Evolutionary conservation across 1,284 basidiomycete genomes (phyloP).

Genomic region (Exobasidium cylindrosporum): DNA sequence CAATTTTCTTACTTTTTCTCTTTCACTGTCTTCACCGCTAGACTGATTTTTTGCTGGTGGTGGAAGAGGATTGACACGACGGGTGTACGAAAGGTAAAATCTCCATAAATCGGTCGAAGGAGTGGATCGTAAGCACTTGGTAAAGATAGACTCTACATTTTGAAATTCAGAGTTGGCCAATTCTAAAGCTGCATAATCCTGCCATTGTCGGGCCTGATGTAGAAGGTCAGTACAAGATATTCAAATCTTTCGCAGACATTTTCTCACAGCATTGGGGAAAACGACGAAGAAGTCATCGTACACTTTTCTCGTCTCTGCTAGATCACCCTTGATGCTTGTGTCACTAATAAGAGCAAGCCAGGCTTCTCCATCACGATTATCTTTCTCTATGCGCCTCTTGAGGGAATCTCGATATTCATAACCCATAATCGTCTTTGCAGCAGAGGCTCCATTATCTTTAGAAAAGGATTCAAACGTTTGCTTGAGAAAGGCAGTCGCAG

Average conservation of each 20-base stretch:
- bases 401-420: slow-evolving; percentile 4
- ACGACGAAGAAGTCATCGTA: slow-evolving; percentile 72
- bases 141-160: slow-evolving; percentile 63
- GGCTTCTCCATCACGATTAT: slow-evolving; percentile 65
- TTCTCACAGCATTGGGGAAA: slow-evolving; percentile 73
- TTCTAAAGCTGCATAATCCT: slow-evolving; percentile 71
- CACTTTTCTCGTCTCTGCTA: slow-evolving; percentile 67
- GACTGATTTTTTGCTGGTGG: slow-evolving; percentile 36
- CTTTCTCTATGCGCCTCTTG: slow-evolving; percentile 55
- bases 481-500: background rate
- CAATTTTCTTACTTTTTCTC: slow-evolving; percentile 65
- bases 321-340: slow-evolving; percentile 67
- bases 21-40: slow-evolving; percentile 58
- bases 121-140: slow-evolving; percentile 73
- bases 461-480: background rate
- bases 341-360: slow-evolving; percentile 69
- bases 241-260: background rate
- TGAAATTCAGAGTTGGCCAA: slow-evolving; percentile 66
- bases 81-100: slow-evolving; percentile 59
- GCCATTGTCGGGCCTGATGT: slow-evolving; percentile 56
- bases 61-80: slow-evolving; percentile 51
- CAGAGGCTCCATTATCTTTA: background rate
- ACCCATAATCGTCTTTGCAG: background rate
- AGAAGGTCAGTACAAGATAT: background rate
- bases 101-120: slow-evolving; percentile 82